A percentile compares a stretch with the other conserved stretches of the same genome.
phyloP scores from a whole-genome alignment of 1,284 basidiomycete genomes.

The Cryptococcus jaspeensis region DNA sequence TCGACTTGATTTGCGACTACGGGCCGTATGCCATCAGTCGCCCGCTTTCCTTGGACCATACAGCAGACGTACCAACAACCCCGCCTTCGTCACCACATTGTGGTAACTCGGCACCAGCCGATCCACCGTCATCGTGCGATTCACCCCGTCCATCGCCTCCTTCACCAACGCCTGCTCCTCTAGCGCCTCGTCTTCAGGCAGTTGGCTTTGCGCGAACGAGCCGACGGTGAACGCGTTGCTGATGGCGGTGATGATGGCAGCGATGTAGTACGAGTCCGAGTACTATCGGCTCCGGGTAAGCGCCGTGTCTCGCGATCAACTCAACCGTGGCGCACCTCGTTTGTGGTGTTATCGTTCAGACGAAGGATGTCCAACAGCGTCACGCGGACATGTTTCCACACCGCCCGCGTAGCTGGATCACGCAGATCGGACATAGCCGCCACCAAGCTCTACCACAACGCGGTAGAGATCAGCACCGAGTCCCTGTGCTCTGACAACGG shows the following conservation, averaged over 20 bases:
- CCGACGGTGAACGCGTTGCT: slow-evolving; percentile 54
- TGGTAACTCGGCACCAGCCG: slow-evolving; percentile 91
- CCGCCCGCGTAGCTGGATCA: slow-evolving; percentile 32
- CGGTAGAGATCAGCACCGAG: slow-evolving; percentile 7
- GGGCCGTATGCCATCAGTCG: neutral
- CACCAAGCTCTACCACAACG: slow-evolving; percentile 24
- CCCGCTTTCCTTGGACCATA: slow-evolving; percentile 20
- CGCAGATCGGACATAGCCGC: slow-evolving; percentile 38
- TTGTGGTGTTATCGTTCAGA: slow-evolving; percentile 93
- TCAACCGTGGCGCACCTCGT: slow-evolving; percentile 61
- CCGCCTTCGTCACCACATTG: slow-evolving; percentile 88
- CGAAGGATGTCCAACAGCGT: slow-evolving; percentile 87
- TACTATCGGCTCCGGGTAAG: slow-evolving; percentile 56
- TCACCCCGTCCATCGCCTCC: slow-evolving; percentile 74
- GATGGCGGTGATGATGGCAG: slow-evolving; percentile 78
- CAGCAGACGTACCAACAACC: slow-evolving; percentile 66
- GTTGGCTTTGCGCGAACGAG: slow-evolving; percentile 11
- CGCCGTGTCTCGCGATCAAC: neutral
- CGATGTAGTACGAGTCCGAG: slow-evolving; percentile 88
- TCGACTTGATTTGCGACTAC: slow-evolving; percentile 79
- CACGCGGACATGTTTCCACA: slow-evolving; percentile 81
- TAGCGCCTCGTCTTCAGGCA: slow-evolving; percentile 18
- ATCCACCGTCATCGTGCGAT: slow-evolving; percentile 92
- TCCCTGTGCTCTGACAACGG: neutral
- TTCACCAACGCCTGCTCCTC: slow-evolving; percentile 58